Evolutionary conservation across 371 early-diverging fungal genomes (phyloP).

Genomic region (Umbelopsis sp.): DNA sequence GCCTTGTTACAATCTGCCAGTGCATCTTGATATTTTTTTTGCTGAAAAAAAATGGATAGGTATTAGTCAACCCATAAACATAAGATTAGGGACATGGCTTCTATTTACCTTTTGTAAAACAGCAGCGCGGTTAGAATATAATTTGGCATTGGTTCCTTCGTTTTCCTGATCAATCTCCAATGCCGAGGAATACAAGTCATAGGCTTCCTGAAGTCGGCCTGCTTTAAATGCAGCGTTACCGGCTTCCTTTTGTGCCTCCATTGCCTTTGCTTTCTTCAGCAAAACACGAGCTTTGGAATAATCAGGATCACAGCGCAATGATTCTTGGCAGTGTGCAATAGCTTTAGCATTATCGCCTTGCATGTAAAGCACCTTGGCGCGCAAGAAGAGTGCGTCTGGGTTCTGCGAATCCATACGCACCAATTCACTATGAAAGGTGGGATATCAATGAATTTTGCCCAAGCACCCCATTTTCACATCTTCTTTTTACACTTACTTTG

Average conservation of each 20-base stretch:
- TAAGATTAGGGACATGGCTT: no score
- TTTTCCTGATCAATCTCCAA: constrained; percentile 74
- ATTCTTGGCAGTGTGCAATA: constrained; percentile 64
- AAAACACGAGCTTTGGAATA: constrained; percentile 69
- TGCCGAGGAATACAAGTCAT: constrained; percentile 72
- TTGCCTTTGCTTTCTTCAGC: constrained; percentile 60
- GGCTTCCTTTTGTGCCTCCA: constrained; percentile 71
- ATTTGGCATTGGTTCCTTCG: constrained; percentile 67
- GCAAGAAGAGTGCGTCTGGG: constrained; percentile 74
- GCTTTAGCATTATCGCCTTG: constrained; percentile 72
- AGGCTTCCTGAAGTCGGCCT: constrained; percentile 64
- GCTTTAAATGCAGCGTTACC: constrained; percentile 80
- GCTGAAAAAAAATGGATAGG: constrained; percentile 32
- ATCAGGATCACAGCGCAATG: constrained; percentile 83
- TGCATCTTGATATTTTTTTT: constrained; percentile 65
- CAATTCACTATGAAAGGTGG: constrained; percentile 41
- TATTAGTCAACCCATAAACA: not conserved
- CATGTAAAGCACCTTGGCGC: constrained; percentile 75
- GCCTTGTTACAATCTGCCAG: constrained; percentile 73
- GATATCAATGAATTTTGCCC: not conserved
- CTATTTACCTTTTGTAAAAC: constrained; percentile 55
- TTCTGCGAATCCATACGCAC: constrained; percentile 69
- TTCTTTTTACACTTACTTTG: constrained; percentile 34
- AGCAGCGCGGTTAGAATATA: constrained; percentile 82
- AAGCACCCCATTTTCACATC: not conserved